Evolutionary conservation across 2,329 filamentous ascomycete genomes (phyloP), one percentile per base, ranked within the genome.

Genomic region (Claviceps humidiphila): DNA sequence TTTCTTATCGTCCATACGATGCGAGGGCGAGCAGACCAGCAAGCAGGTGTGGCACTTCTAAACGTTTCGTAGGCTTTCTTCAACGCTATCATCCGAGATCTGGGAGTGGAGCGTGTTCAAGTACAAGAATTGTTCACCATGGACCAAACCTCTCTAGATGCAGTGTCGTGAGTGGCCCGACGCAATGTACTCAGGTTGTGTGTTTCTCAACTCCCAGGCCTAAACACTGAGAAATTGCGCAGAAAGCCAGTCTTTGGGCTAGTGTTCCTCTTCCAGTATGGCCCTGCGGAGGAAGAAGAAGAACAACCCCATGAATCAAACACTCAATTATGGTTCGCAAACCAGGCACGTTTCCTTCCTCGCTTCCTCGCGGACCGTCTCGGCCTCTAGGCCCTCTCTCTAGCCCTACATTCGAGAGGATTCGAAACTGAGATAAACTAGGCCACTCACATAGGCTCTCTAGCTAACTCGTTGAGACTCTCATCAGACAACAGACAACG

Each of bases 261-360:
- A n/a, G 85, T 98, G 49, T 93, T 97, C 57, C 77, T 95, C 1
- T 95, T 89, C 60, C 80, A 84, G 54, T 95, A 78, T 57, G 62
- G 81, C 59, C 75, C 78, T 34, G 77, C 73, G 50, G 39, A 55
- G 13, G 67, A 78, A 37, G 73, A 76, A n/a, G 74, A 80, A 65
- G 58, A 78, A 70, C 61, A 78, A 71, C 61, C 74, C 52, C 72
- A 77, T 55, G 72, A 70, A 45, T 71, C 79, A 3, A 51, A 56
- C 2, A 55, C 51, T n/a, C 49, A 51, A 3, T 71, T 97, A 17
- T 98, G 93, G 91, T 97, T 96, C 66, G 89, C 90, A 30, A 96
- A 96, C 61, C 91, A 95, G 71, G 85, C 87, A 63, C 20, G 70
- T 30, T 39, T 37, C 41, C 46, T 24, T 11, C 30, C 2, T n/a